A percentile compares a stretch with the other conserved stretches of the same genome.
phyloP scores from a whole-genome alignment of 148 eudicot species.

The Gaultheria prostrata region DNA sequence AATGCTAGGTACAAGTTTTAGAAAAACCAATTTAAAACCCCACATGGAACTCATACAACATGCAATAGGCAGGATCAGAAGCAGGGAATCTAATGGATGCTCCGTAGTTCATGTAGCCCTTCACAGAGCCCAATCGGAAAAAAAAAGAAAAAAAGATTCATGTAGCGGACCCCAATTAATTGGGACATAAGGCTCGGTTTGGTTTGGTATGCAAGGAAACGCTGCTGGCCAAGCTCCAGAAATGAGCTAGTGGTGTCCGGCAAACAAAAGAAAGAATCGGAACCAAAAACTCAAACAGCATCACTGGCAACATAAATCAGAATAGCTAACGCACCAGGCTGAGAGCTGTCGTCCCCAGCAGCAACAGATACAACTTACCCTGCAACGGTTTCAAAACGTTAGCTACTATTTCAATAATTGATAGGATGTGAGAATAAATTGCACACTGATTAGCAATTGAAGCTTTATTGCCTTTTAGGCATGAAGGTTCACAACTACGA shows the following conservation, averaged over 20 bases:
- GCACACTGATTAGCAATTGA: slow-evolving; percentile 1
- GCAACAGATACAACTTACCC: slow-evolving; percentile 80
- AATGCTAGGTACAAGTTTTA: background rate
- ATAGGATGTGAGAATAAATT: background rate
- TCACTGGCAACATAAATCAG: slow-evolving; percentile 10
- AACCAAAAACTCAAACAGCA: background rate
- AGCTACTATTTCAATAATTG: slow-evolving; percentile 3
- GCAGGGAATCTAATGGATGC: background rate
- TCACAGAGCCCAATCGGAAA: too few relatives aligned
- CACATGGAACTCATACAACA: background rate
- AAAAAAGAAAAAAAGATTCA: too few relatives aligned
- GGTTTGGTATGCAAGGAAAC: background rate
- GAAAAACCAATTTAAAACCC: background rate
- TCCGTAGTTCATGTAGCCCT: background rate
- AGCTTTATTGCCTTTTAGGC: background rate
- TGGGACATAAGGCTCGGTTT: too few relatives aligned
- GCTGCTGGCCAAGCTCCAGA: background rate
- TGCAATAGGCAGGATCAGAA: background rate
- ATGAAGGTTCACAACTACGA: background rate
- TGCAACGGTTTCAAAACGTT: slow-evolving; percentile 27
- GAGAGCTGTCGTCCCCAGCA: slow-evolving; percentile 95
- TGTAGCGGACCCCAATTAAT: too few relatives aligned
- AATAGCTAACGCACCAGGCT: slow-evolving; percentile 59
- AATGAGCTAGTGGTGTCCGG: background rate
- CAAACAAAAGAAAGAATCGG: background rate